Evolutionary conservation across 1,284 basidiomycete genomes (phyloP).

Genomic region (Apiotrichum brassicae): DNA sequence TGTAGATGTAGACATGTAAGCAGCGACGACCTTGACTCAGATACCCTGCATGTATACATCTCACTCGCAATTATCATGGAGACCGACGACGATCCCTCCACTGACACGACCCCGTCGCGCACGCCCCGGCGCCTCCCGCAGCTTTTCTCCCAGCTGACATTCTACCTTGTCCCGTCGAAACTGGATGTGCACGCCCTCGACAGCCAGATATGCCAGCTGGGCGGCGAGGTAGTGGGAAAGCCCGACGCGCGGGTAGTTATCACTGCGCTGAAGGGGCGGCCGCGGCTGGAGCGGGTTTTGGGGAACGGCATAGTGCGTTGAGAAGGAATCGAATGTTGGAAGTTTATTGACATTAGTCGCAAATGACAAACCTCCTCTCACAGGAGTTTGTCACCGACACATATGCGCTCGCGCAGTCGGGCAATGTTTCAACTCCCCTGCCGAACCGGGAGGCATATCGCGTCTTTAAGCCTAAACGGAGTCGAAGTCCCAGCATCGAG

Average conservation of each 20-base stretch:
- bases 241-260: constrained; percentile 29
- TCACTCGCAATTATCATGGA: too few relatives aligned
- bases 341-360: neutral
- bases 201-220: constrained; percentile 24
- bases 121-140: constrained; percentile 17
- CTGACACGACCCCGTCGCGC: neutral
- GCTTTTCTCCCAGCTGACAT: constrained; percentile 35
- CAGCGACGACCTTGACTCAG: too few relatives aligned
- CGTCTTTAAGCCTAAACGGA: constrained; percentile 1
- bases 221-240: constrained; percentile 25
- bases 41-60: too few relatives aligned
- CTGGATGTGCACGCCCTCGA: constrained; percentile 29
- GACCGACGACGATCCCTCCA: neutral
- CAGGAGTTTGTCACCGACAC: constrained; percentile 30
- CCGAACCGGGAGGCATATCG: constrained; percentile 18
- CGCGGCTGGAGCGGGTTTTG: constrained; percentile 31
- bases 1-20: too few relatives aligned
- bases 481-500: constrained; percentile 5
- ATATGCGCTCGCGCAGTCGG: constrained; percentile 10
- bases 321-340: neutral
- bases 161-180: constrained; percentile 42
- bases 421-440: neutral
- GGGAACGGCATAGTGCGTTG: constrained; percentile 2
- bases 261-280: constrained; percentile 36
- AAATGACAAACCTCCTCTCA: constrained; percentile 14